phyloP scores from a whole-genome alignment of 169 alveolate species.

The Blepharisma undulans region DNA sequence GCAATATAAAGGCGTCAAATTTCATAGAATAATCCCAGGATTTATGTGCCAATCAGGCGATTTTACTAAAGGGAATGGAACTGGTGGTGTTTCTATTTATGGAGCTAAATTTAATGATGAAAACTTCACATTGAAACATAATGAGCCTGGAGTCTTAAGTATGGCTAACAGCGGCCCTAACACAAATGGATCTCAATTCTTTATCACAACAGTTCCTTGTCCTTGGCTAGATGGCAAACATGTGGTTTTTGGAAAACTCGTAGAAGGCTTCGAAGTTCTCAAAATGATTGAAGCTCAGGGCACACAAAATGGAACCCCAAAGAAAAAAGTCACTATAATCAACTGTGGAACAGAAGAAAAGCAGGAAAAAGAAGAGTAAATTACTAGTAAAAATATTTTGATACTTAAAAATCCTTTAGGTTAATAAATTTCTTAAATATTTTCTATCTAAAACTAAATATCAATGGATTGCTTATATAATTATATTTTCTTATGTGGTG shows the following conservation, averaged over 20 bases:
- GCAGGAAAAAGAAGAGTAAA: background rate
- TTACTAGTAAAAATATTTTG: background rate
- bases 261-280: constrained; percentile 90
- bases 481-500: background rate
- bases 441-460: no score
- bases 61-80: constrained; percentile 94
- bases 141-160: constrained; percentile 92
- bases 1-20: constrained; percentile 81
- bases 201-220: constrained; percentile 91
- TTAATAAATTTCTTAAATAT: background rate
- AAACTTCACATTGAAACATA: constrained; percentile 92
- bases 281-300: constrained; percentile 93
- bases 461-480: background rate
- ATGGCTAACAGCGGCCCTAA: constrained; percentile 99
- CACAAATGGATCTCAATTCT: constrained; percentile 97
- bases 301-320: constrained; percentile 89
- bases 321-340: constrained; percentile 85
- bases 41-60: constrained; percentile 99
- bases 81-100: constrained; percentile 95
- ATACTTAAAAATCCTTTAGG: background rate
- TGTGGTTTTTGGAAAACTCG: constrained; percentile 95
- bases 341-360: constrained; percentile 90
- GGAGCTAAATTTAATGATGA: constrained; percentile 95
- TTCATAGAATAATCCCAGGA: constrained; percentile 96
- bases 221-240: constrained; percentile 97